Conservation (phyloP, 2,329 filamentous ascomycete genomes). For the Talaromyces sp. region DNA sequence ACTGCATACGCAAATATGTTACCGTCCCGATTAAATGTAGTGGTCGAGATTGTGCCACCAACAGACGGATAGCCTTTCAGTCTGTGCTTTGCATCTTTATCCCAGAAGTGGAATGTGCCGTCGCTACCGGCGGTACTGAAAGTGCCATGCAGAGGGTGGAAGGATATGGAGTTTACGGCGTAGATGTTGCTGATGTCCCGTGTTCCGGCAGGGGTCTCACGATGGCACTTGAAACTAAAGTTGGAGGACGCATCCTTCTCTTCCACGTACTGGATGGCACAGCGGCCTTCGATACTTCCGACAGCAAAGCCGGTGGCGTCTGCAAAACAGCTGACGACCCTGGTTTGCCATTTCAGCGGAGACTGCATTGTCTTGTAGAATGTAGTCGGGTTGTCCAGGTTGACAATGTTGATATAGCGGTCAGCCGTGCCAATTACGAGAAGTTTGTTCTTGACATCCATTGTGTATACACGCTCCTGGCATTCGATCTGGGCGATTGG, state of each 20-base stretch:
- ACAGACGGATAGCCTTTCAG: constrained; percentile 84
- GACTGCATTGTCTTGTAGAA: constrained; percentile 97
- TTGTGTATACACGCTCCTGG: constrained; percentile 65
- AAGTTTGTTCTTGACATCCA: constrained; percentile 85
- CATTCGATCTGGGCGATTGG: constrained; percentile 45
- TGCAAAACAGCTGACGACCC: constrained; percentile 89
- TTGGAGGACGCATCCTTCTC: constrained; percentile 89
- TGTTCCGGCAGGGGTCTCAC: constrained; percentile 62
- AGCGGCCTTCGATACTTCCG: constrained; percentile 93
- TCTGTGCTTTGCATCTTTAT: constrained; percentile 84
- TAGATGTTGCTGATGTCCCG: constrained; percentile 81
- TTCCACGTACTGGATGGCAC: constrained; percentile 96
- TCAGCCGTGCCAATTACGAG: constrained; percentile 91
- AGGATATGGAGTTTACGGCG: constrained; percentile 94
- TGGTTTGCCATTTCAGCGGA: constrained; percentile 96
- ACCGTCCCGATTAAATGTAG: constrained; percentile 84
- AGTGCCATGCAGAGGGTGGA: constrained; percentile 95
- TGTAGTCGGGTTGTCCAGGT: constrained; percentile 79
- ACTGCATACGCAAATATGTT: constrained; percentile 83
- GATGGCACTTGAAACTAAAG: constrained; percentile 99
- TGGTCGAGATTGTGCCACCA: constrained; percentile 81
- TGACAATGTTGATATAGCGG: constrained; percentile 91
- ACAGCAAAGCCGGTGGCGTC: constrained; percentile 91
- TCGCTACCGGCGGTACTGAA: constrained; percentile 95
- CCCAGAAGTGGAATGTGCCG: constrained; percentile 77